A percentile compares a stretch with the other conserved stretches of the same genome.
phyloP scores from a whole-genome alignment of 2,329 filamentous ascomycete species.

The Cladosporium sp. region DNA sequence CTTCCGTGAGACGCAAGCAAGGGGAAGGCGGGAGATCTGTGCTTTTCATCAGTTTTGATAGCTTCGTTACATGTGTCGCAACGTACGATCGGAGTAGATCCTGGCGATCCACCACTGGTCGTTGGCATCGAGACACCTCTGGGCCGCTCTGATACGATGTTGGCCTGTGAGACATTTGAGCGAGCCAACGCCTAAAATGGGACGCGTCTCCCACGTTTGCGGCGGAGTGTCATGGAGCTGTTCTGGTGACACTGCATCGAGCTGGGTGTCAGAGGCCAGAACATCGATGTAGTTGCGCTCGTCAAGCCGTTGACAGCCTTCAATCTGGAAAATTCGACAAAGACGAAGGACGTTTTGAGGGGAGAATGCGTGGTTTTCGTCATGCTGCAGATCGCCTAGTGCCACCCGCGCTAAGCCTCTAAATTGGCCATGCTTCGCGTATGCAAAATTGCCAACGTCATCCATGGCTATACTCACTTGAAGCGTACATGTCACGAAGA shows the following conservation, averaged over 20 bases:
- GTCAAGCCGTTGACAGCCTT: constrained; percentile 17
- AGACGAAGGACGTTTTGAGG: constrained; percentile 18
- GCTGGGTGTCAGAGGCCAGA: constrained; percentile 5
- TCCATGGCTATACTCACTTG: neutral
- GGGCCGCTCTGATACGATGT: constrained; percentile 15
- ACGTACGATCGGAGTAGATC: constrained; percentile 15
- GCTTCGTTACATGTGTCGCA: neutral
- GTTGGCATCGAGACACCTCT: constrained; percentile 13
- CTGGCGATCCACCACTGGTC: constrained; percentile 19
- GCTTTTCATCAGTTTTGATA: neutral
- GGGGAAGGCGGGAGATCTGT: neutral
- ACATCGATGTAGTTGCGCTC: constrained; percentile 14
- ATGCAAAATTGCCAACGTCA: neutral
- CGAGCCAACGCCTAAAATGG: neutral
- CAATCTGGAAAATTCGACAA: constrained; percentile 16
- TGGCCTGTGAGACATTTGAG: constrained; percentile 16
- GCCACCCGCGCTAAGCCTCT: constrained; percentile 13
- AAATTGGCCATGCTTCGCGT: constrained; percentile 5
- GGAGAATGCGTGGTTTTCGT: neutral
- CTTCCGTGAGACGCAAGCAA: constrained; percentile 6
- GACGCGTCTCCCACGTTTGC: neutral
- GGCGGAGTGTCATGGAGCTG: neutral
- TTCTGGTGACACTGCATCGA: neutral
- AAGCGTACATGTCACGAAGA: neutral
- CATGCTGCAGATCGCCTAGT: constrained; percentile 13